phyloP scores from a whole-genome alignment of 345 rosid species.

The Gossypium ekmanianum region DNA sequence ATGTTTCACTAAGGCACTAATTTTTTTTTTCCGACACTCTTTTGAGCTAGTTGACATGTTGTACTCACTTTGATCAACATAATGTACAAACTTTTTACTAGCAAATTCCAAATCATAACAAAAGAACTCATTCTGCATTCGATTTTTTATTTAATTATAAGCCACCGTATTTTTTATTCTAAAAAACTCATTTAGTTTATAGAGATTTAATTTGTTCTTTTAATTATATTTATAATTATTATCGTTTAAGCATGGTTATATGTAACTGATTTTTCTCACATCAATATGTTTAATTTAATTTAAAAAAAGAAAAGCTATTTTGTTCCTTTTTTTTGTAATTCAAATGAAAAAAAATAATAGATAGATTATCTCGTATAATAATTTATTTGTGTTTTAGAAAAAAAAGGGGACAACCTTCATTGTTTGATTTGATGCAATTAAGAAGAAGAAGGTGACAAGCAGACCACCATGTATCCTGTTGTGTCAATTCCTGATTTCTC shows the following conservation, averaged over 20 bases:
- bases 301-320: too few species aligned
- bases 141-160: too few species aligned
- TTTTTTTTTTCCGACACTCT: background rate
- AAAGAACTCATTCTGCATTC: too few species aligned
- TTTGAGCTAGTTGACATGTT: background rate
- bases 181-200: too few species aligned
- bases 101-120: too few species aligned
- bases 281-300: too few species aligned
- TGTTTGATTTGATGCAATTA: slow-evolving; percentile 19
- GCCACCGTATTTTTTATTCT: too few species aligned
- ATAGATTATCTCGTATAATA: slow-evolving; percentile 8
- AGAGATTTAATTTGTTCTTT: too few species aligned
- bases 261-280: too few species aligned
- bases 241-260: too few species aligned
- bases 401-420: slow-evolving; percentile 11
- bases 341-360: background rate
- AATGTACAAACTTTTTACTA: background rate
- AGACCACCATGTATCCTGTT: slow-evolving; percentile 24
- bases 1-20: background rate
- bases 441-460: slow-evolving; percentile 27
- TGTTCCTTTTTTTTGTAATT: background rate
- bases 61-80: background rate
- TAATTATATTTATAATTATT: too few species aligned
- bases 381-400: slow-evolving; percentile 22
- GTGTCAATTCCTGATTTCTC: slow-evolving; percentile 28